Percentiles rank a stretch among this genome's conserved stretches.
Conservation (phyloP, 441 rosid genomes). For the Euphorbia corollata region DNA sequence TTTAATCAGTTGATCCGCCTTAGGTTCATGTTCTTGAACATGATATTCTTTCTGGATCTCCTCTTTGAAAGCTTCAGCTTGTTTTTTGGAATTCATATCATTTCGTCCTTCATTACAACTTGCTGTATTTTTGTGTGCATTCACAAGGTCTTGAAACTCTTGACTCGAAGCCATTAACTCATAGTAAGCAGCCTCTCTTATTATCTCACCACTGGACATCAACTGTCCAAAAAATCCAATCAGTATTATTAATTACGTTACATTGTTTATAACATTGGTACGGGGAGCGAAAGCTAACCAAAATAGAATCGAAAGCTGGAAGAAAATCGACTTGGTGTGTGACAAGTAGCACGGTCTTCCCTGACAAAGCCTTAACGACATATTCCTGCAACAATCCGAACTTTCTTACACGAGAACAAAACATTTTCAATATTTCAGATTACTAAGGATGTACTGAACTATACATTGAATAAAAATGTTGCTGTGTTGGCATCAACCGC, state of each 20-base stretch:
- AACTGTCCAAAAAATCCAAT: conserved; percentile 20
- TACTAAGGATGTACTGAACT: background rate
- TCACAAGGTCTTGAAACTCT: conserved; percentile 38
- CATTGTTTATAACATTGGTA: background rate
- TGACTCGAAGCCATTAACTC: conserved; percentile 26
- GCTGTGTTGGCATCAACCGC: conserved; percentile 55
- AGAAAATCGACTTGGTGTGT: conserved; percentile 63
- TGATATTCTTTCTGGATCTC: conserved; percentile 21
- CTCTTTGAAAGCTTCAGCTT: conserved; percentile 11
- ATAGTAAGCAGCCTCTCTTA: conserved; percentile 23
- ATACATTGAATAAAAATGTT: conserved; percentile 36
- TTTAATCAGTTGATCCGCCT: conserved; percentile 35
- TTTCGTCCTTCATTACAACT: conserved; percentile 14
- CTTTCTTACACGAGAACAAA: background rate
- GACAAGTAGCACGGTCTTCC: conserved; percentile 46
- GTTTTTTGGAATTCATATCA: background rate
- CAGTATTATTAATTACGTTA: background rate
- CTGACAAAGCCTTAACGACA: conserved; percentile 32
- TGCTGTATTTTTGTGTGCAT: conserved; percentile 25
- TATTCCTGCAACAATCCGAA: conserved; percentile 32
- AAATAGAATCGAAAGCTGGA: conserved; percentile 32
- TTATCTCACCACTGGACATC: conserved; percentile 33
- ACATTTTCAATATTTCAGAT: background rate
- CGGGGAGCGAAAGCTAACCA: conserved; percentile 33
- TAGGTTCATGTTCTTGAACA: conserved; percentile 14